Percentiles rank a stretch among this genome's conserved stretches.
Evolutionary conservation across 257 asterid species (phyloP).

Genomic region (Cordia subcordata): DNA sequence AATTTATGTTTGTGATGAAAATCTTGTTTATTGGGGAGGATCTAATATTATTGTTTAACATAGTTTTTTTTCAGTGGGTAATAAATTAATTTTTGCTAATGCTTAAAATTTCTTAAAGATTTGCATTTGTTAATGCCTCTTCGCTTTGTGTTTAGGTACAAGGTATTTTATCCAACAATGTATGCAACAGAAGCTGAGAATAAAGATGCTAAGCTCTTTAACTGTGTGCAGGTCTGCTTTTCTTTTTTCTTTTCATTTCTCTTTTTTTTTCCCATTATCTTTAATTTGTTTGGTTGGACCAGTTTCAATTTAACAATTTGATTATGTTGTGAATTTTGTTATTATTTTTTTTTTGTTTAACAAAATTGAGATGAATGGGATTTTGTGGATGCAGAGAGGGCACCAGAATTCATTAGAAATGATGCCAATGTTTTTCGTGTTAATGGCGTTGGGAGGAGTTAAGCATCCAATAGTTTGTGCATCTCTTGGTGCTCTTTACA

Average conservation of each 20-base stretch:
- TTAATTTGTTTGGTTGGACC: neutral
- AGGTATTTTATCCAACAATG: conserved; percentile 68
- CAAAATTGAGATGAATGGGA: neutral
- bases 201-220: conserved; percentile 82
- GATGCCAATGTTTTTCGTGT: conserved; percentile 62
- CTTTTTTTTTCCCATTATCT: neutral
- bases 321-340: neutral
- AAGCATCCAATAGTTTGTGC: conserved; percentile 64
- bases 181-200: conserved; percentile 79
- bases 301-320: neutral
- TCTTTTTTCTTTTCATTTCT: neutral
- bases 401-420: conserved; percentile 93
- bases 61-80: too few relatives aligned
- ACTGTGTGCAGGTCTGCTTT: conserved; percentile 73
- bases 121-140: too few relatives aligned
- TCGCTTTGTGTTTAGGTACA: conserved; percentile 59
- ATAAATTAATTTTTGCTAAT: too few relatives aligned
- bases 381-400: conserved; percentile 63
- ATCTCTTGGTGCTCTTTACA: conserved; percentile 44
- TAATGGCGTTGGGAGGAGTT: conserved; percentile 72
- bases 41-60: too few relatives aligned
- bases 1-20: too few relatives aligned
- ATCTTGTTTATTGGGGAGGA: too few relatives aligned
- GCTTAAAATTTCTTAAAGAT: too few relatives aligned
- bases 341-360: too few relatives aligned